Conservation (phyloP, 2,329 filamentous ascomycete genomes). For the Sarocladium brachiariae region DNA sequence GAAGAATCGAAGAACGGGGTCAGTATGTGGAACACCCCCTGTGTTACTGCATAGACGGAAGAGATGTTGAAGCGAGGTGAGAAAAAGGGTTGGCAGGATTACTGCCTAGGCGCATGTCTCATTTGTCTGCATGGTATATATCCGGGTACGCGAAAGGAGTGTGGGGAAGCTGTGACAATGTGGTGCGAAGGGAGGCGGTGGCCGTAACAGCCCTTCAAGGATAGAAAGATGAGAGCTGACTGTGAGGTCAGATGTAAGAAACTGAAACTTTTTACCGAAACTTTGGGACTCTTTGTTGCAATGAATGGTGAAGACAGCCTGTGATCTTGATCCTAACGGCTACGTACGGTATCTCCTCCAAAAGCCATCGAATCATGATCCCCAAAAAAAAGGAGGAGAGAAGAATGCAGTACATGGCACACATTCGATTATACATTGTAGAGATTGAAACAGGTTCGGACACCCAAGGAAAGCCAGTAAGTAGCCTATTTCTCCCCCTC, state of each 20-base stretch:
- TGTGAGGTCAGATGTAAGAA: slow-evolving; percentile 10
- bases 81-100: slow-evolving; percentile 3
- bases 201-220: neutral
- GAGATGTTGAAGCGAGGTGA: neutral
- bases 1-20: neutral
- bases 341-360: too few relatives aligned
- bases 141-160: neutral
- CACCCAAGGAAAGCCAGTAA: too few relatives aligned
- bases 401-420: too few relatives aligned
- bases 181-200: neutral
- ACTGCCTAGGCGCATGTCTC: slow-evolving; percentile 6
- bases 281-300: too few relatives aligned
- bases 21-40: neutral
- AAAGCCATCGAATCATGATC: too few relatives aligned
- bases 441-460: too few relatives aligned
- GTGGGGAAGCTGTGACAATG: neutral
- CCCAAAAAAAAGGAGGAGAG: too few relatives aligned
- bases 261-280: neutral
- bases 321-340: too few relatives aligned
- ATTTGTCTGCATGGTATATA: slow-evolving; percentile 10
- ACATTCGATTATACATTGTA: too few relatives aligned
- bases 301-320: too few relatives aligned
- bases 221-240: neutral
- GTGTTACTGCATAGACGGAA: slow-evolving; percentile 6
- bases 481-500: too few relatives aligned